Conservation (phyloP, 495 filamentous ascomycete species). For the Penicillium crystallinum region DNA sequence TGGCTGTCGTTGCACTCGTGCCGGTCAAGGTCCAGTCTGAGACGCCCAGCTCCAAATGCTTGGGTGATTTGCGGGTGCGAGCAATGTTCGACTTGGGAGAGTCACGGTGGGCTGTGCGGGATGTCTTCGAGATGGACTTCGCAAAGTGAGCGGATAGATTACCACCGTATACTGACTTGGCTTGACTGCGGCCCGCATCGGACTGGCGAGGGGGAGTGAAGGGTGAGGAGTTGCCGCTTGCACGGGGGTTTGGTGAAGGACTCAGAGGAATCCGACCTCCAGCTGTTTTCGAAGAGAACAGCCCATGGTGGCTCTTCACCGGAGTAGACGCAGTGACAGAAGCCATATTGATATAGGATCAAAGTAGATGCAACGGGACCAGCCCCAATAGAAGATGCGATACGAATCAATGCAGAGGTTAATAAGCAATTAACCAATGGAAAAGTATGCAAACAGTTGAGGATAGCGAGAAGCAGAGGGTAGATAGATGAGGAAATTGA, state of each 20-base stretch:
- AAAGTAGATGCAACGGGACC: constrained; percentile 9
- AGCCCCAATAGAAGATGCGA: constrained; percentile 11
- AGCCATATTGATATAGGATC: constrained; percentile 61
- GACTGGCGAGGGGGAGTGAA: constrained; percentile 71
- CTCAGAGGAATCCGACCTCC: constrained; percentile 93
- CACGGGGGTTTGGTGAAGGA: constrained; percentile 70
- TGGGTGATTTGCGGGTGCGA: constrained; percentile 57
- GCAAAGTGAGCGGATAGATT: constrained; percentile 72
- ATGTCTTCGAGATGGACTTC: constrained; percentile 36
- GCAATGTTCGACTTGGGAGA: constrained; percentile 96
- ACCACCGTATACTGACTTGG: constrained; percentile 67
- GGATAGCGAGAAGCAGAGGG: constrained; percentile 17
- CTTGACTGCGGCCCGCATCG: constrained; percentile 45
- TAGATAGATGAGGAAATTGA: neutral
- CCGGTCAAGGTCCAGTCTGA: constrained; percentile 90
- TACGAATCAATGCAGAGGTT: constrained; percentile 8
- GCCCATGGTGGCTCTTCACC: constrained; percentile 84
- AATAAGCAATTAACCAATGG: constrained; percentile 15
- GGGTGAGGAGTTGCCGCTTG: constrained; percentile 58
- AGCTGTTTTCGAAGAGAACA: constrained; percentile 89
- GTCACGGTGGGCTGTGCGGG: constrained; percentile 46
- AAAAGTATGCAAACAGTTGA: constrained; percentile 21
- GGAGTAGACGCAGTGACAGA: constrained; percentile 84
- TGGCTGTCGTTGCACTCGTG: constrained; percentile 59
- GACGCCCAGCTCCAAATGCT: constrained; percentile 84